phyloP scores from a whole-genome alignment of 371 early-diverging fungal genomes.

The Syncephalastrum contaminatum region DNA sequence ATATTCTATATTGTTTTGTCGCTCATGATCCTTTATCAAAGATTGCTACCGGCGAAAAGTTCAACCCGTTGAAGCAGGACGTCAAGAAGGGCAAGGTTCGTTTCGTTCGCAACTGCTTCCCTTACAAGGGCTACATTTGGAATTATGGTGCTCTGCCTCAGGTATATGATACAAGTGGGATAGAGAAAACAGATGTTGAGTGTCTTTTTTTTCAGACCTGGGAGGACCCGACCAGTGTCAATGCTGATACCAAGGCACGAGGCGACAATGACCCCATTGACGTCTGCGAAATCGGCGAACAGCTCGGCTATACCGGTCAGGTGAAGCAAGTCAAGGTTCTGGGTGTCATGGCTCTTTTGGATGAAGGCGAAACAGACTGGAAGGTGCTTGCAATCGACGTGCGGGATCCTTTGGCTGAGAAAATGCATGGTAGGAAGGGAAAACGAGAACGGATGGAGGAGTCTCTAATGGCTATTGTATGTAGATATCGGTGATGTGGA shows the following conservation, averaged over 20 bases:
- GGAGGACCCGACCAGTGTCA: slow-evolving; percentile 92
- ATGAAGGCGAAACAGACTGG: slow-evolving; percentile 99
- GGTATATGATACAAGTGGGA: slow-evolving; percentile 28
- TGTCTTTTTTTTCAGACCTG: slow-evolving; percentile 67
- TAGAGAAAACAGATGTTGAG: slow-evolving; percentile 10
- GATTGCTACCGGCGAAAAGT: slow-evolving; percentile 89
- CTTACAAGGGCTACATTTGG: slow-evolving; percentile 99
- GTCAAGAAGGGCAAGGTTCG: slow-evolving; percentile 98
- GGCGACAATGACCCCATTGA: slow-evolving; percentile 99
- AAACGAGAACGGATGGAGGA: not conserved
- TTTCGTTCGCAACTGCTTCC: slow-evolving; percentile 99
- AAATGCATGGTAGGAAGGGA: slow-evolving; percentile 66
- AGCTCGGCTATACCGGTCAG: slow-evolving; percentile 82
- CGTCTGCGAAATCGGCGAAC: slow-evolving; percentile 93
- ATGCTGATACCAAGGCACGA: slow-evolving; percentile 85
- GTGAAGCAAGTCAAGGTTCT: slow-evolving; percentile 97
- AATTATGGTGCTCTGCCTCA: slow-evolving; percentile 99
- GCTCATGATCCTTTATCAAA: slow-evolving; percentile 17
- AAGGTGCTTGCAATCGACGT: slow-evolving; percentile 93
- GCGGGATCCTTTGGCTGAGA: slow-evolving; percentile 85
- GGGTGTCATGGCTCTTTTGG: slow-evolving; percentile 93
- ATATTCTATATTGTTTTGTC: not conserved
- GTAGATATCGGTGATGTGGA: slow-evolving; percentile 96
- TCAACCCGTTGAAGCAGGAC: slow-evolving; percentile 99
- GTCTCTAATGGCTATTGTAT: too few relatives aligned